These are phyloP conservation scores for Nasturtium officinale DNA, from an alignment of 345 rosid species.

Conservation along the genomic window DNA sequence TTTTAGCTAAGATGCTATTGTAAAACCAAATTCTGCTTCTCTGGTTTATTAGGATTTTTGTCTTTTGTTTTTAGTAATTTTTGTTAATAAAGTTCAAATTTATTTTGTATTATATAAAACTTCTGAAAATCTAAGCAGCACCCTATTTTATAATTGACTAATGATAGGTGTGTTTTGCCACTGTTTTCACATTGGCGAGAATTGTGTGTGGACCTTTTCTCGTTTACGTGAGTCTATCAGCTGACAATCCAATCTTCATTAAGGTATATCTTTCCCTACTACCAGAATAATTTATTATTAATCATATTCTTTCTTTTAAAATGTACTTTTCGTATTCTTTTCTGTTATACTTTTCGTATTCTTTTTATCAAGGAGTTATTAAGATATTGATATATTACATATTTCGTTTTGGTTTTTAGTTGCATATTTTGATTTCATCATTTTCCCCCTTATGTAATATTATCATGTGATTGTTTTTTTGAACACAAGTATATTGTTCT, in stretches of 20 bases:
- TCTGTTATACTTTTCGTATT: too few relatives aligned
- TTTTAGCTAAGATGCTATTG: not conserved
- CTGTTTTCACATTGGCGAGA: constrained; percentile 44
- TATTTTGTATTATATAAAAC: not conserved
- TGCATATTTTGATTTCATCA: constrained; percentile 4
- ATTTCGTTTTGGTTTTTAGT: not conserved
- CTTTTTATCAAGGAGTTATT: not conserved
- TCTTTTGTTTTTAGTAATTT: not conserved
- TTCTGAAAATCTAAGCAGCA: not conserved
- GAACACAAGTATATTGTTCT: not conserved
- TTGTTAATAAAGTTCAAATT: not conserved
- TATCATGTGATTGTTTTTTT: not conserved
- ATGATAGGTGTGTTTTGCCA: constrained; percentile 42
- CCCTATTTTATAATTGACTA: not conserved
- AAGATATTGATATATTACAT: not conserved
- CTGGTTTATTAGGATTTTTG: not conserved
- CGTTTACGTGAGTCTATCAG: constrained; percentile 39
- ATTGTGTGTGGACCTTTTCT: constrained; percentile 46
- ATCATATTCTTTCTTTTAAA: too few relatives aligned
- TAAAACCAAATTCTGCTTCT: not conserved
- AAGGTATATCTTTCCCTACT: constrained; percentile 30
- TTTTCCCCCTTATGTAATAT: not conserved
- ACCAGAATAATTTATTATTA: not conserved
- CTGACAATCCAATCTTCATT: constrained; percentile 42
- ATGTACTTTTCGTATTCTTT: too few relatives aligned